A percentile compares a stretch with the other conserved stretches of the same genome.
Evolutionary conservation across 2,329 filamentous ascomycete species (phyloP).

Genomic region (Tolypocladium ophioglossoides): DNA sequence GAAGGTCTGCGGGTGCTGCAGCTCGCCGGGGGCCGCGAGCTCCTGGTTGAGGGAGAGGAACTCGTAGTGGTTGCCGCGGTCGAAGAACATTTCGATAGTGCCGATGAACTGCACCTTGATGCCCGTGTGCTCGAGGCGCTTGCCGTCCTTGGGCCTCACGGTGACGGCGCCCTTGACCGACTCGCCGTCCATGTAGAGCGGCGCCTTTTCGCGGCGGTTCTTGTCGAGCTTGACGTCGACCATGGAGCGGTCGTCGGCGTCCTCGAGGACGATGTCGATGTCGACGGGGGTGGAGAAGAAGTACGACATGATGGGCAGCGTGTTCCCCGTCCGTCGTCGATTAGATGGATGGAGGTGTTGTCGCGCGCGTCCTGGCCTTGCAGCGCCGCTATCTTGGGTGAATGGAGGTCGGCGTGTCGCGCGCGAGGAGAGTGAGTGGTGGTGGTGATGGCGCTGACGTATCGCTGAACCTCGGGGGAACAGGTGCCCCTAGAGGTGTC

Average conservation of each 20-base stretch:
- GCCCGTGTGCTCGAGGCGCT: slow-evolving; percentile 92
- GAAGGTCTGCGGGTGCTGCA: slow-evolving; percentile 97
- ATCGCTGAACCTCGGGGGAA: slow-evolving; percentile 9
- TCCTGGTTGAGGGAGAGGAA: slow-evolving; percentile 96
- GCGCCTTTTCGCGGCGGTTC: slow-evolving; percentile 92
- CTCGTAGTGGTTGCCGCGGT: slow-evolving; percentile 97
- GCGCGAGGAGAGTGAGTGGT: slow-evolving; percentile 1
- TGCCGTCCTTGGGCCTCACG: slow-evolving; percentile 92
- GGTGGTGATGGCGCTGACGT: slow-evolving; percentile 20
- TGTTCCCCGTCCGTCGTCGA: not conserved
- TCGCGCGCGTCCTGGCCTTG: not conserved
- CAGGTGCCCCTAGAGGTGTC: not conserved
- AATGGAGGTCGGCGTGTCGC: not conserved
- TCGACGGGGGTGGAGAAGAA: slow-evolving; percentile 98
- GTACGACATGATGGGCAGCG: slow-evolving; percentile 64
- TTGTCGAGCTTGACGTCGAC: slow-evolving; percentile 98
- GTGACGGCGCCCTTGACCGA: slow-evolving; percentile 96
- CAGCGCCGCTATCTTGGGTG: not conserved
- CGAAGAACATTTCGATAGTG: slow-evolving; percentile 99
- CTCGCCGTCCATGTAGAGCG: slow-evolving; percentile 95
- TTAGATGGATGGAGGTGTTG: not conserved
- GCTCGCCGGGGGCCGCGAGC: slow-evolving; percentile 89
- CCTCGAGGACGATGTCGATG: slow-evolving; percentile 96
- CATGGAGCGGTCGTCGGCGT: slow-evolving; percentile 86
- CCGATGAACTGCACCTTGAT: slow-evolving; percentile 99